These are phyloP conservation scores for Litsea cubeba DNA, from an alignment of 164 flowering plant genomes.

Conservation along the genomic window DNA sequence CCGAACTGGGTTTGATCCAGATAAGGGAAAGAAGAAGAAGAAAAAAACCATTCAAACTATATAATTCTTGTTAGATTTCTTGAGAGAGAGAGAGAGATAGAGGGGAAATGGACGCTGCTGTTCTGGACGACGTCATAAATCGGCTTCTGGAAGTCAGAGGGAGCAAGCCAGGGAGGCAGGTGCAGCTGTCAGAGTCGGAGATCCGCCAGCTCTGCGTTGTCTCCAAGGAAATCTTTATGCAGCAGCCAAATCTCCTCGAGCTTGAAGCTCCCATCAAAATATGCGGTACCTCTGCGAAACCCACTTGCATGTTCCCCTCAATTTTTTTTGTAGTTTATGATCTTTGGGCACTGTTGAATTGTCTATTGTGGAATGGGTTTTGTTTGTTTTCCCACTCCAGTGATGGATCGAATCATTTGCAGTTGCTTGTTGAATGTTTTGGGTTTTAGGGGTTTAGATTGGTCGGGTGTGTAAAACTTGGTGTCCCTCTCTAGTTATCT, in stretches of 20 bases:
- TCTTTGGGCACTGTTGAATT: slow-evolving; percentile 3
- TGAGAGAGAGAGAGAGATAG: background rate
- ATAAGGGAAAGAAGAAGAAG: background rate
- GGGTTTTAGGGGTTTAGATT: background rate
- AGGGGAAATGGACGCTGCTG: slow-evolving; percentile 41
- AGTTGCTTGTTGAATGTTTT: background rate
- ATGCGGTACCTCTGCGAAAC: slow-evolving; percentile 45
- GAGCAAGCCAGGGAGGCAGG: slow-evolving; percentile 61
- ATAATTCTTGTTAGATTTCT: background rate
- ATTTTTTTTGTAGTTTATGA: background rate
- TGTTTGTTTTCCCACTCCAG: background rate
- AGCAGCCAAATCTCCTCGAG: slow-evolving; percentile 67
- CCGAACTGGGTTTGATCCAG: background rate
- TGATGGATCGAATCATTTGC: background rate
- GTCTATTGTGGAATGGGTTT: slow-evolving; percentile 1
- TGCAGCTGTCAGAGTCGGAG: slow-evolving; percentile 74
- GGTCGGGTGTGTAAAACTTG: no score
- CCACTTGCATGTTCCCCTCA: background rate
- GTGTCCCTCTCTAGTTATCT: background rate
- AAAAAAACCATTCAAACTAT: background rate
- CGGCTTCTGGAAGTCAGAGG: slow-evolving; percentile 60
- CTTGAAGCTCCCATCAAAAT: slow-evolving; percentile 87
- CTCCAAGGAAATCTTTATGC: slow-evolving; percentile 62
- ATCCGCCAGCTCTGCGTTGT: slow-evolving; percentile 56
- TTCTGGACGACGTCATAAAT: slow-evolving; percentile 53